Conservation (phyloP, 1,284 basidiomycete species). For the Fistulinella staudtii region DNA sequence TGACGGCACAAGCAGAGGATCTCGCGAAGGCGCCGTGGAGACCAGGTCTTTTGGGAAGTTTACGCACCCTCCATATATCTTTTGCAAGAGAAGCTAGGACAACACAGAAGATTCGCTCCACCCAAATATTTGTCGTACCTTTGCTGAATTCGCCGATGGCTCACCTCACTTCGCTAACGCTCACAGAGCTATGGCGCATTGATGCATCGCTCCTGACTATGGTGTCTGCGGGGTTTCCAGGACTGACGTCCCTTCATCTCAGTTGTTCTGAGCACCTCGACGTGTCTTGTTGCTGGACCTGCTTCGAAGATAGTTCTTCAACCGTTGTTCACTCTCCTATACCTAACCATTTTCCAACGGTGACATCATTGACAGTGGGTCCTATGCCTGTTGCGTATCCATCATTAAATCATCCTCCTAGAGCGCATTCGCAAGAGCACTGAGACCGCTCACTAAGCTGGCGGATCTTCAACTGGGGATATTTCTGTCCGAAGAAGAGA, state of each 20-base stretch:
- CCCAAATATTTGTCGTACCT: constrained; percentile 23
- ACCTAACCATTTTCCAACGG: constrained; percentile 44
- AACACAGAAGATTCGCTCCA: constrained; percentile 24
- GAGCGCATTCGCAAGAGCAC: constrained; percentile 29
- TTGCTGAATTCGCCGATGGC: constrained; percentile 16
- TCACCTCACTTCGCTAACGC: constrained; percentile 40
- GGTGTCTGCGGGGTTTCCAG: constrained; percentile 45
- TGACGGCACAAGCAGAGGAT: constrained; percentile 17
- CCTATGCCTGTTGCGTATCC: background rate
- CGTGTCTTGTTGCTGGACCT: constrained; percentile 53
- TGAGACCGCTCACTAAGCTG: constrained; percentile 43
- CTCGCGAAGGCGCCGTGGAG: constrained; percentile 25
- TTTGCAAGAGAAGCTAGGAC: constrained; percentile 22
- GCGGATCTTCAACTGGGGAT: constrained; percentile 54
- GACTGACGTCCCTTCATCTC: constrained; percentile 45
- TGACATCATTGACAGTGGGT: constrained; percentile 48
- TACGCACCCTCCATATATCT: constrained; percentile 21
- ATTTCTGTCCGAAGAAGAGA: constrained; percentile 48
- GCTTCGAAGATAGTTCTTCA: constrained; percentile 57
- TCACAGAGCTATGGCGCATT: constrained; percentile 53
- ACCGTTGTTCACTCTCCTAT: constrained; percentile 60
- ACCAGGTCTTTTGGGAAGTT: constrained; percentile 18
- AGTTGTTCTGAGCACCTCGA: constrained; percentile 57
- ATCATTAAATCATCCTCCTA: constrained; percentile 15
- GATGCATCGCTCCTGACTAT: constrained; percentile 43